A percentile compares a stretch with the other conserved stretches of the same genome.
These are phyloP conservation scores for Candida boidinii DNA, from an alignment of 805 yeast species.

Conservation along the genomic window DNA sequence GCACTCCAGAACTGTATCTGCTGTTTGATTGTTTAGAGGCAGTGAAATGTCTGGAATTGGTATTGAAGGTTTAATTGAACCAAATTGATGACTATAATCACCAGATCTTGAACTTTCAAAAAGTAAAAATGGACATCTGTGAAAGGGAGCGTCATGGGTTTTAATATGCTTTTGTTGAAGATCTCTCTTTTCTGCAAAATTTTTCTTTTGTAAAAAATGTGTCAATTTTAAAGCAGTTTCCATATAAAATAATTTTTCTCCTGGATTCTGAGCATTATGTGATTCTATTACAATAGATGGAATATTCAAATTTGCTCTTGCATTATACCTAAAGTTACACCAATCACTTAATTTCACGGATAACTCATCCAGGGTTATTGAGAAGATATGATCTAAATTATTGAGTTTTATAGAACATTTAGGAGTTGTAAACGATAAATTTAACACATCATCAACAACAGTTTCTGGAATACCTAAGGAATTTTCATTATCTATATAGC, in stretches of 20 bases:
- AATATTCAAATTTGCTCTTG: conserved; percentile 39
- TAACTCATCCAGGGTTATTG: conserved; percentile 17
- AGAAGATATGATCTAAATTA: conserved; percentile 18
- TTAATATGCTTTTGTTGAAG: conserved; percentile 60
- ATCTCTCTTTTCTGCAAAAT: conserved; percentile 34
- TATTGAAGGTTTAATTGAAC: conserved; percentile 49
- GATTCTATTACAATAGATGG: conserved; percentile 33
- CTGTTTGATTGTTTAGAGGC: conserved; percentile 46
- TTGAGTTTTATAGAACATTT: conserved; percentile 35
- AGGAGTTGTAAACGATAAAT: conserved; percentile 49
- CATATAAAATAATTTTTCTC: conserved; percentile 28
- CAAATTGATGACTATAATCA: conserved; percentile 38
- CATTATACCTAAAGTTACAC: conserved; percentile 57
- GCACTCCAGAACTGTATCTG: conserved; percentile 31
- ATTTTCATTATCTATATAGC: conserved; percentile 72
- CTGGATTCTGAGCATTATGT: conserved; percentile 1
- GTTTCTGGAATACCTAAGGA: conserved; percentile 50
- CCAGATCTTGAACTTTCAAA: conserved; percentile 34
- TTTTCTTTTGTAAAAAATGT: conserved; percentile 46
- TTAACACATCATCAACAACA: conserved; percentile 58
- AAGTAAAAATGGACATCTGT: conserved; percentile 67
- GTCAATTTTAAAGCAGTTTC: conserved; percentile 54
- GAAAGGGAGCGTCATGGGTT: conserved; percentile 75
- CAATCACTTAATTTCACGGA: conserved; percentile 53
- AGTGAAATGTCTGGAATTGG: conserved; percentile 55